phyloP scores from a whole-genome alignment of 2,329 filamentous ascomycete species.

The Penicillium sp. region DNA sequence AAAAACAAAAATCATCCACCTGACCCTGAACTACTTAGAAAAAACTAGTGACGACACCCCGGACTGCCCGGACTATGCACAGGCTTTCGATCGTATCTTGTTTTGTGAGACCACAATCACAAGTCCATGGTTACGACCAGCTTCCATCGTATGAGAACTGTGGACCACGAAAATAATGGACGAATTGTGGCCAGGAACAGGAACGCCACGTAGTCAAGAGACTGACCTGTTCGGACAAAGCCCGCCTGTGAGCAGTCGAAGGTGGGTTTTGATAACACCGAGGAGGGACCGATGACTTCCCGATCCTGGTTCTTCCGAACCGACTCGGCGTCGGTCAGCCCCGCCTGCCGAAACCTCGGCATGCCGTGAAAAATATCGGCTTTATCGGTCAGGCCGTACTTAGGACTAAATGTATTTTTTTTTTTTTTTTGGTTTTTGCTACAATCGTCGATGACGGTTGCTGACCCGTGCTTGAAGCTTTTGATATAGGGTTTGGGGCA shows the following conservation, averaged over 20 bases:
- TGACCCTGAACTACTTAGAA: not conserved
- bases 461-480: too few relatives aligned
- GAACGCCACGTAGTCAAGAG: slow-evolving; percentile 6
- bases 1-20: not conserved
- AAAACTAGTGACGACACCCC: not conserved
- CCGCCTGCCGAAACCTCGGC: slow-evolving; percentile 6
- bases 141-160: slow-evolving; percentile 6
- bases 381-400: not conserved
- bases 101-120: not conserved
- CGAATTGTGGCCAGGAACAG: slow-evolving; percentile 9
- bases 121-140: not conserved
- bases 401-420: not conserved
- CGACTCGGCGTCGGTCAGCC: slow-evolving; percentile 3
- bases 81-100: not conserved
- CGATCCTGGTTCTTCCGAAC: slow-evolving; percentile 15
- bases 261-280: slow-evolving; percentile 13
- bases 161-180: slow-evolving; percentile 12
- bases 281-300: slow-evolving; percentile 18
- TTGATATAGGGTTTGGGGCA: not conserved
- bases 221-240: slow-evolving; percentile 12
- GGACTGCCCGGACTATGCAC: not conserved
- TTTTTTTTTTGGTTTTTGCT: not conserved
- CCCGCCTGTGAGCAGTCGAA: slow-evolving; percentile 1
- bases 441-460: fast-evolving
- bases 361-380: slow-evolving; percentile 10